Evolutionary conservation across 2,329 filamentous ascomycete genomes (phyloP), one percentile per base, ranked within the genome.

Genomic region (Scedosporium dehoogii): DNA sequence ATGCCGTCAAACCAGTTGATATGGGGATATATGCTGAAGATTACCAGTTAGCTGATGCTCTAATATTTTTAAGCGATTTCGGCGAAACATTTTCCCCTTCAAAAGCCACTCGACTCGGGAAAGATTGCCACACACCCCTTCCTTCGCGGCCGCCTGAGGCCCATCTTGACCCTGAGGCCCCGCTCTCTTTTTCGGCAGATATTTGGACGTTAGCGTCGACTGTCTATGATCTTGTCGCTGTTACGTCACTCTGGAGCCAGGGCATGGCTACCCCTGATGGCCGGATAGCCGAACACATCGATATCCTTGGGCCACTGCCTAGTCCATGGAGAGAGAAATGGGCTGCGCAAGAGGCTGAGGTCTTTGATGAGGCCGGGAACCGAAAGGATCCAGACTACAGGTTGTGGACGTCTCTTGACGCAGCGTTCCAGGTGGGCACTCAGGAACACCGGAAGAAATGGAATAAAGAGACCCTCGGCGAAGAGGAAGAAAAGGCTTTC

Each of bases 31-130:
- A 65, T 5, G 69, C 69, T 4, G 64, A 71, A 48, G 61, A 71
- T 0, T 69, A 73, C 53, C 63, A 64, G 9, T 38, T 73, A 21
- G 63, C 65, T 1, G 73, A 75, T 10, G 65, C 69, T 1, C 64
- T 65, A 3, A 44, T 71, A 0, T 61, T 74, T 58, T 70, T 75
- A 1, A 67, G 65, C 64, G 73, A 75, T 64, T 75, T 74, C 67
- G 72, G 72, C 9, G 70, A 72, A 58, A 64, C 71, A 6, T 74
- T 72, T 62, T 41, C 65, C 2, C 68, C 70, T 18, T 62, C 59
- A 14, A 63, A 55, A 23, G 66, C 70, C 0, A 2, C 41, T 55
- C 68, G 69, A 25, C 64, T 58, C 6, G 68, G 70, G 4, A 59
- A 68, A 59, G 62, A 67, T 46, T 68, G 66, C 56, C 63, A 64